phyloP scores from a whole-genome alignment of 768 basidiomycete genomes.

The Pleurotus eryngii region DNA sequence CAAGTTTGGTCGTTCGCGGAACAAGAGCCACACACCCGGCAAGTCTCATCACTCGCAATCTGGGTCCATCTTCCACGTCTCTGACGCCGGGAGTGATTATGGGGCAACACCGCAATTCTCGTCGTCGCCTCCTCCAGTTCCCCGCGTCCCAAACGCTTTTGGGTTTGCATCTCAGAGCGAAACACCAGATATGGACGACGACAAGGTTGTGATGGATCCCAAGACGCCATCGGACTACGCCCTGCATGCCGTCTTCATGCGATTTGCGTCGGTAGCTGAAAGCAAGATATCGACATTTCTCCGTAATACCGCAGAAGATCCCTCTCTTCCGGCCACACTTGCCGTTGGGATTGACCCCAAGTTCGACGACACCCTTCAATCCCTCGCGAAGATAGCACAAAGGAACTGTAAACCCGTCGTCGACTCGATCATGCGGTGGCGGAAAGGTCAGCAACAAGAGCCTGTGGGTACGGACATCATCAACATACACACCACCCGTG shows the following conservation, averaged over 20 bases:
- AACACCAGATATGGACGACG: slow-evolving; percentile 63
- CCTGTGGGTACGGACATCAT: slow-evolving; percentile 45
- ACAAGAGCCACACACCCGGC: slow-evolving; percentile 18
- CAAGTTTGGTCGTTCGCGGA: slow-evolving; percentile 23
- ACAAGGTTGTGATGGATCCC: slow-evolving; percentile 65
- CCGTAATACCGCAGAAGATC: slow-evolving; percentile 67
- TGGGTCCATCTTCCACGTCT: slow-evolving; percentile 68
- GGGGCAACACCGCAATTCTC: slow-evolving; percentile 46
- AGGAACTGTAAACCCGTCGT: slow-evolving; percentile 82
- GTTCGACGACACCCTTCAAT: slow-evolving; percentile 83
- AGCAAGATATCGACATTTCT: slow-evolving; percentile 76
- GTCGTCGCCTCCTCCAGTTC: slow-evolving; percentile 74
- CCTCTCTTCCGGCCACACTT: slow-evolving; percentile 61
- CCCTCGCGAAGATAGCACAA: slow-evolving; percentile 82
- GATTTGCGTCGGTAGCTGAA: slow-evolving; percentile 79
- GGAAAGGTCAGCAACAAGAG: slow-evolving; percentile 69
- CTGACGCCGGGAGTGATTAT: slow-evolving; percentile 71
- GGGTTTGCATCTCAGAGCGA: slow-evolving; percentile 46
- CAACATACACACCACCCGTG: slow-evolving; percentile 38
- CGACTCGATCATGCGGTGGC: slow-evolving; percentile 86
- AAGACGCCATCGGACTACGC: slow-evolving; percentile 88
- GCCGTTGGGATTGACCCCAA: slow-evolving; percentile 70
- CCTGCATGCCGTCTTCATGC: slow-evolving; percentile 82
- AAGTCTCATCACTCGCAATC: slow-evolving; percentile 78
- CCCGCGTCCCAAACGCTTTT: slow-evolving; percentile 67